phyloP scores from a whole-genome alignment of 192 early-diverging fungal species.

The Rhizophagus sp. region DNA sequence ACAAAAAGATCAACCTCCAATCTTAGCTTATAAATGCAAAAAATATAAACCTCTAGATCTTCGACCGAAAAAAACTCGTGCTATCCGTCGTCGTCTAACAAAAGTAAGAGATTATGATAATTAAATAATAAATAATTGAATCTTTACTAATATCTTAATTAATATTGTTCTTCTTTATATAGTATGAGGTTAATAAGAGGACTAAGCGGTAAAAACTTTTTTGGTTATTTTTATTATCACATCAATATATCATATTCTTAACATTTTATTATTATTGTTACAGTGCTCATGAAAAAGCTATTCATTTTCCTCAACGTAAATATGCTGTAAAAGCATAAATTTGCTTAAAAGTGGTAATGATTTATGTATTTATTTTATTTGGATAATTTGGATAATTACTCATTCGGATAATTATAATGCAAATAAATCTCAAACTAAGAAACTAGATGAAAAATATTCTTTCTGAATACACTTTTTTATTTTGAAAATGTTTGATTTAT shows the following conservation, averaged over 20 bases:
- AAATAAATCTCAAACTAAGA: background rate
- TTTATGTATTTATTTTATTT: background rate
- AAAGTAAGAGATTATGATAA: constrained; percentile 14
- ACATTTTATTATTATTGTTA: background rate
- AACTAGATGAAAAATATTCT: too few species aligned
- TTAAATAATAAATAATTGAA: too few species aligned
- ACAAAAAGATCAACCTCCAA: too few species aligned
- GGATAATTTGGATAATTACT: background rate
- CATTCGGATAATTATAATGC: background rate
- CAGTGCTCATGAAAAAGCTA: constrained; percentile 72
- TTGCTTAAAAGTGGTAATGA: background rate
- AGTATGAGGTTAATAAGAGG: constrained; percentile 73
- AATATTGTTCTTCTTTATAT: background rate
- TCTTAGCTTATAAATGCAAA: constrained; percentile 56
- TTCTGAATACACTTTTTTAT: too few species aligned
- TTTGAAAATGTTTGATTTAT: background rate
- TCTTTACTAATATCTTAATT: background rate
- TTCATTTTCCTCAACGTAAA: constrained; percentile 91
- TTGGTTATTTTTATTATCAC: background rate
- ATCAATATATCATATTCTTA: background rate
- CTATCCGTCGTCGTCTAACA: constrained; percentile 95
- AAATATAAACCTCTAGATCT: constrained; percentile 96
- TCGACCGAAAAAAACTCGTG: constrained; percentile 98
- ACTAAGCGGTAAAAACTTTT: constrained; percentile 71
- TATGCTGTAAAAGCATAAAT: constrained; percentile 84